A percentile compares a stretch with the other conserved stretches of the same genome.
Evolutionary conservation across 2,329 filamentous ascomycete genomes (phyloP).

Genomic region (Plectosphaerella plurivora): DNA sequence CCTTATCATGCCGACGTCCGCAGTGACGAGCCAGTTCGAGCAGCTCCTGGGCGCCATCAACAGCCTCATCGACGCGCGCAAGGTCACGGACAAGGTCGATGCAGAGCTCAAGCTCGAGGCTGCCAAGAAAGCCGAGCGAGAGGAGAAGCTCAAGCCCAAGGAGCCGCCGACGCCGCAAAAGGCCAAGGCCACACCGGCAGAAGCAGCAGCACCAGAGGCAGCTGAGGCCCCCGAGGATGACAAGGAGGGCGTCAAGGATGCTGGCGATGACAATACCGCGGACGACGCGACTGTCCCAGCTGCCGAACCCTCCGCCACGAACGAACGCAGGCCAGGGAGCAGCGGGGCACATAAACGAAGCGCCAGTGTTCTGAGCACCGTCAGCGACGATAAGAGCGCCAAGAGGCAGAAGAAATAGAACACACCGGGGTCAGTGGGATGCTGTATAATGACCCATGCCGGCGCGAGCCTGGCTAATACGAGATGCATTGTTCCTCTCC

Average conservation of each 20-base stretch:
- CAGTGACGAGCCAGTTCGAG: constrained; percentile 69
- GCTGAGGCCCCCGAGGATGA: neutral
- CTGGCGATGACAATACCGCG: neutral
- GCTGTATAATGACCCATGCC: no score
- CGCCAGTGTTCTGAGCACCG: constrained; percentile 71
- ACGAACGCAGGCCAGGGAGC: constrained; percentile 27
- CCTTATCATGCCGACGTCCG: constrained; percentile 69
- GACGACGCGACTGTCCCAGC: neutral
- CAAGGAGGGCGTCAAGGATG: neutral
- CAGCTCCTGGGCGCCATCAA: constrained; percentile 64
- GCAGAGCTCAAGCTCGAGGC: constrained; percentile 61
- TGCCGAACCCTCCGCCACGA: constrained; percentile 14
- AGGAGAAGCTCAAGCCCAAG: constrained; percentile 26
- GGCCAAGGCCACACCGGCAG: constrained; percentile 7
- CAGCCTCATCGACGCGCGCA: constrained; percentile 66
- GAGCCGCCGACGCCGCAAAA: constrained; percentile 5
- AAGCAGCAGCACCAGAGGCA: no score
- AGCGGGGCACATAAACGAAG: constrained; percentile 66
- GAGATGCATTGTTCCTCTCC: no score
- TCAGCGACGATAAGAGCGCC: constrained; percentile 62
- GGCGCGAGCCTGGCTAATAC: no score
- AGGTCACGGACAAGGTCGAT: constrained; percentile 71
- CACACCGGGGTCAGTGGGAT: neutral
- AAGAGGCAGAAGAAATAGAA: constrained; percentile 54
- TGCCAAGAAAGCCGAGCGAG: constrained; percentile 50